Base-by-base conservation (phyloP, 2,329 filamentous ascomycete genomes). In the Chrysoporthe deuterocubensis region DNA sequence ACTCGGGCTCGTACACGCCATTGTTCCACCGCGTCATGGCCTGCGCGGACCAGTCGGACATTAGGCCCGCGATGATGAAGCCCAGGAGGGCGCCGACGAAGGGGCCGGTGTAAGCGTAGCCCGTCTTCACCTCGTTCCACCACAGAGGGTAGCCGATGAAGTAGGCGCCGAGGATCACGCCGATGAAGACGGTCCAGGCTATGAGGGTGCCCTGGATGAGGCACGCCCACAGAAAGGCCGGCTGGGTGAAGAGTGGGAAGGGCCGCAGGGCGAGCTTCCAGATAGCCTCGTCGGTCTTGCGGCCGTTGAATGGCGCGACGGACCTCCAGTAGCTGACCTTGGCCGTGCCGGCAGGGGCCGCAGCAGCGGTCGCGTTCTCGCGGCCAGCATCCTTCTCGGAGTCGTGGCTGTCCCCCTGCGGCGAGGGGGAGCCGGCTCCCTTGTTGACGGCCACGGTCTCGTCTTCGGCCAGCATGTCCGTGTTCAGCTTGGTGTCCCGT, bases 131-230 rank as follows among this genome's bases (percentile, higher is more conserved):
- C 79, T 96, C 90, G 73, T 88, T 83, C 86, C 94, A 97, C 82
- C 89, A 96, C 52, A 94, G 87, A 0, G 93, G 92, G 1, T 91
- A 90, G 1, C 90, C 90, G 59, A 96, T 85, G 81, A 96, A 95
- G 72, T 96, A 90, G 68, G 90, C 88, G n/a, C 90, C 91, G 58
- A 96, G 81, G 72, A 96, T 89, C 69, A 96, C 90, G 67, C 92
- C 92, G 71, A 97, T 95, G 75, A 97, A 93, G 18, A 97, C 92
- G 1, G 94, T 97, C 94, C 95, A 98, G 71, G 94, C 95, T 74
- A 97, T 97, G 75, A 97, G 88, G 4, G 92, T 88, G 18, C 94
- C 94, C 83, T 97, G 94, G 62, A 94, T 92, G 3, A 97, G 83
- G 74, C 83, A 84, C 34, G 83, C 84, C 92, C 93, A 97, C 52